Percentiles rank a stretch among this genome's conserved stretches.
Conservation (phyloP, 1,284 basidiomycete genomes). For the Marasmius oreades region DNA sequence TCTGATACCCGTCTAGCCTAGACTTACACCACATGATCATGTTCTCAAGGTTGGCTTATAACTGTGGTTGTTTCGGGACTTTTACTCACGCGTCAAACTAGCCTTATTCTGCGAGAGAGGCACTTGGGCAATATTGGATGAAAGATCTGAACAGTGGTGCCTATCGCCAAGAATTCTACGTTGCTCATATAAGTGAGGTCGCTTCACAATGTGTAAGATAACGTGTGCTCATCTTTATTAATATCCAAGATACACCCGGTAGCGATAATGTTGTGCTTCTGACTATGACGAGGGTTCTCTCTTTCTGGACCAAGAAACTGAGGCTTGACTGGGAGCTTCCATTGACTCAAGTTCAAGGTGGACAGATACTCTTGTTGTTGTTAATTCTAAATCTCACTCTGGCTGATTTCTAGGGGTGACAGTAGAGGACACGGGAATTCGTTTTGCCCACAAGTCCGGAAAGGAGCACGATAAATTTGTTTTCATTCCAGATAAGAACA, state of each 20-base stretch:
- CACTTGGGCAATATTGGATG: constrained; percentile 96
- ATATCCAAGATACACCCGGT: constrained; percentile 62
- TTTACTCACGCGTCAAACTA: constrained; percentile 26
- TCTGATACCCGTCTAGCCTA: constrained; percentile 49
- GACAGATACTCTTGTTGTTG: not conserved
- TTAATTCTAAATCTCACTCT: not conserved
- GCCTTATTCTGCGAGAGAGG: constrained; percentile 88
- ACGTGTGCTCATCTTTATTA: constrained; percentile 11
- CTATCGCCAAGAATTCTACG: constrained; percentile 83
- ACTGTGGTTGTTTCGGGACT: not conserved
- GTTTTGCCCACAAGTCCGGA: constrained; percentile 76
- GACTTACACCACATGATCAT: constrained; percentile 83
- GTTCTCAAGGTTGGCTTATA: constrained; percentile 68
- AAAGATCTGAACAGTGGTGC: constrained; percentile 86
- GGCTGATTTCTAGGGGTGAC: constrained; percentile 44
- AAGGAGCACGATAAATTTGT: constrained; percentile 72
- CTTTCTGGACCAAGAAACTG: constrained; percentile 84
- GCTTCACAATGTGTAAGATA: not conserved
- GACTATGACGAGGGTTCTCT: constrained; percentile 76
- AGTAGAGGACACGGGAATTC: constrained; percentile 86
- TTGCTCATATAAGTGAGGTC: constrained; percentile 84
- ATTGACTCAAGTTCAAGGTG: constrained; percentile 80
- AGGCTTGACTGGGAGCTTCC: constrained; percentile 92
- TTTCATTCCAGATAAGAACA: constrained; percentile 68
- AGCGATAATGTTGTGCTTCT: constrained; percentile 84